phyloP scores from a whole-genome alignment of 371 early-diverging fungal species.

The Mucor circinelloides region DNA sequence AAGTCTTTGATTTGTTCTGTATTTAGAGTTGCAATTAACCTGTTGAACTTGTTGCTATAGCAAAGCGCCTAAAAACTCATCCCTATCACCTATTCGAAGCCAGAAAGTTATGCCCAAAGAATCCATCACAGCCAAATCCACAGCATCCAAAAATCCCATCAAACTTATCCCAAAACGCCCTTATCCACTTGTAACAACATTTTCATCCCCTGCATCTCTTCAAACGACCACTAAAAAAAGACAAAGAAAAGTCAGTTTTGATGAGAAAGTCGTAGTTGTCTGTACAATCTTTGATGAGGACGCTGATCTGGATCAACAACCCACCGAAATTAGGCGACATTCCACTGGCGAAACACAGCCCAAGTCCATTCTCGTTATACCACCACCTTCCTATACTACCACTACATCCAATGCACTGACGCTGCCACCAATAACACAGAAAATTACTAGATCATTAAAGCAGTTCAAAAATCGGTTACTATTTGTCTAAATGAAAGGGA shows the following conservation, averaged over 20 bases:
- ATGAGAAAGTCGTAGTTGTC: slow-evolving; percentile 33
- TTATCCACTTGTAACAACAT: slow-evolving; percentile 27
- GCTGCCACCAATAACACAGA: slow-evolving; percentile 18
- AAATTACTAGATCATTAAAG: slow-evolving; percentile 14
- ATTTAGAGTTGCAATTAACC: neutral
- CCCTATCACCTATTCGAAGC: slow-evolving; percentile 28
- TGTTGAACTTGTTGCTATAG: slow-evolving; percentile 10
- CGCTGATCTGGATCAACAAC: neutral
- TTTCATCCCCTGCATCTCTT: slow-evolving; percentile 27
- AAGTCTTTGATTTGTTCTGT: neutral
- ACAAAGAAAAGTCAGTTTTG: slow-evolving; percentile 30
- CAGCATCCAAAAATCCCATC: neutral
- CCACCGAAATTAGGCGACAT: slow-evolving; percentile 13
- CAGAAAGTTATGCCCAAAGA: slow-evolving; percentile 25
- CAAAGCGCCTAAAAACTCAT: slow-evolving; percentile 27
- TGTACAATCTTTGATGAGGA: slow-evolving; percentile 27
- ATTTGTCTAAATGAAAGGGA: neutral
- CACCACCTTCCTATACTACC: slow-evolving; percentile 45
- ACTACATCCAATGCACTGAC: slow-evolving; percentile 31
- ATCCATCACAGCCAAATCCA: neutral
- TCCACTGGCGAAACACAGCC: slow-evolving; percentile 23
- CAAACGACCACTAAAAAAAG: neutral
- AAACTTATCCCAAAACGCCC: slow-evolving; percentile 7
- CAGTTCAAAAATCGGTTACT: slow-evolving; percentile 14
- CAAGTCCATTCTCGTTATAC: slow-evolving; percentile 6